Percentiles rank a stretch among this genome's conserved stretches.
Conservation (phyloP, 495 filamentous ascomycete genomes). For the Cercophora samala region DNA sequence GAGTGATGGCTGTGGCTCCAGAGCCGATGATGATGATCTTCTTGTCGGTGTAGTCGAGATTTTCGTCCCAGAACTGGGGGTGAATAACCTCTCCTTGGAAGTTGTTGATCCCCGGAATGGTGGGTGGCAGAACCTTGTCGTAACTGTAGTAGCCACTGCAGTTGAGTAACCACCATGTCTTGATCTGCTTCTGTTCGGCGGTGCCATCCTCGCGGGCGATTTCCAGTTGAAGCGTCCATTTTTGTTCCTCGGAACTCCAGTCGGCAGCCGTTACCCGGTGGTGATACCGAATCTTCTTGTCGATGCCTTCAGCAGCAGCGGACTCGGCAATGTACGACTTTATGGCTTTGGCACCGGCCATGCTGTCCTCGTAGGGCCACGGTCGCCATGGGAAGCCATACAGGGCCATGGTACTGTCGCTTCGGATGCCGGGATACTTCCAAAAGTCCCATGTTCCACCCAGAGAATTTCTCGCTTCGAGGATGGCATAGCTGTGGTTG, state of each 20-base stretch:
- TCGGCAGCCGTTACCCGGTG: constrained; percentile 54
- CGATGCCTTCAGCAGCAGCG: constrained; percentile 57
- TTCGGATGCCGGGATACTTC: constrained; percentile 66
- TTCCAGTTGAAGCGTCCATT: constrained; percentile 60
- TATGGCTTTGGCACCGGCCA: constrained; percentile 60
- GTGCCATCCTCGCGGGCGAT: constrained; percentile 37
- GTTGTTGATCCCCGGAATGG: constrained; percentile 57
- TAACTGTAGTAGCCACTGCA: constrained; percentile 71
- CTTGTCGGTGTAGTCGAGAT: constrained; percentile 50
- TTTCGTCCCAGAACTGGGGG: constrained; percentile 62
- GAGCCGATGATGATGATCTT: constrained; percentile 54
- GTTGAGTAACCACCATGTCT: constrained; percentile 56
- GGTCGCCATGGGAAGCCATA: constrained; percentile 69
- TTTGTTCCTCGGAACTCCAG: constrained; percentile 59
- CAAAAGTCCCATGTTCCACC: constrained; percentile 75
- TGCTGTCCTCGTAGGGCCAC: constrained; percentile 57
- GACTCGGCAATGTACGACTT: constrained; percentile 60
- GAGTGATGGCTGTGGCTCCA: constrained; percentile 57
- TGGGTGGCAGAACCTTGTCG: constrained; percentile 50
- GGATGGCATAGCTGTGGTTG: constrained; percentile 53
- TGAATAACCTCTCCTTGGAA: constrained; percentile 58
- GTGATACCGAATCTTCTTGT: constrained; percentile 56
- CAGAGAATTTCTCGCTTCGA: constrained; percentile 57
- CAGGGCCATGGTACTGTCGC: constrained; percentile 63
- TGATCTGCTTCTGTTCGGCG: constrained; percentile 39